phyloP scores from a whole-genome alignment of 768 basidiomycete species.

The Panaeolus papilionaceus region DNA sequence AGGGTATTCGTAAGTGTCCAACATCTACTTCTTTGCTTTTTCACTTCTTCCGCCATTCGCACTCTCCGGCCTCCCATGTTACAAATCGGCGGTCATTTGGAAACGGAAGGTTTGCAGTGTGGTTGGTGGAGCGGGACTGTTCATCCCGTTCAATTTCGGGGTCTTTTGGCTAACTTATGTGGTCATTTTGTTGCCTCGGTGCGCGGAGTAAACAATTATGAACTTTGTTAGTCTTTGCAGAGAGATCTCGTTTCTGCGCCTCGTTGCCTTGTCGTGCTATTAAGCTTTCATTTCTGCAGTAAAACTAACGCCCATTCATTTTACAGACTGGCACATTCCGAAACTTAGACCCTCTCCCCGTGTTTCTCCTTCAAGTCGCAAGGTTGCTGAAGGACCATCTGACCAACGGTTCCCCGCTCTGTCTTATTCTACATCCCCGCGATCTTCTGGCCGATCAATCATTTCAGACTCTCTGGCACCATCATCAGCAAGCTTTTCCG shows the following conservation, averaged over 20 bases:
- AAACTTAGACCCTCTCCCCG: constrained; percentile 54
- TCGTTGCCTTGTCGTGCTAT: constrained; percentile 17
- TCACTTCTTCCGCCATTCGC: constrained; percentile 14
- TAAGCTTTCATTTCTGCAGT: constrained; percentile 17
- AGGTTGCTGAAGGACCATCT: constrained; percentile 48
- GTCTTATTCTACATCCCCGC: constrained; percentile 63
- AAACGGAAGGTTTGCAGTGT: not conserved
- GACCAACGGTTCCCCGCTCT: constrained; percentile 50
- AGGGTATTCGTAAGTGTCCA: constrained; percentile 49
- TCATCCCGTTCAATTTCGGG: constrained; percentile 7
- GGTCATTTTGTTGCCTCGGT: not conserved
- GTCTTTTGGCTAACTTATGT: constrained; percentile 19
- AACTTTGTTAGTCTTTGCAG: constrained; percentile 1
- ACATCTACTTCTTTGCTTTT: constrained; percentile 16
- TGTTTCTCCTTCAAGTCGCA: constrained; percentile 50
- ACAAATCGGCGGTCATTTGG: constrained; percentile 12
- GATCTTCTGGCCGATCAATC: constrained; percentile 34
- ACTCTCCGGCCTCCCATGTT: constrained; percentile 9
- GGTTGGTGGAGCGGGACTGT: constrained; percentile 9
- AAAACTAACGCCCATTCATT: constrained; percentile 17
- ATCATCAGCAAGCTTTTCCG: constrained; percentile 7
- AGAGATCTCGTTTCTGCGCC: constrained; percentile 17
- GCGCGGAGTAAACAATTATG: constrained; percentile 5
- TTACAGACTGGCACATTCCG: constrained; percentile 62
- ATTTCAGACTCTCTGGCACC: constrained; percentile 4